Evolutionary conservation across 805 yeast species (phyloP), one percentile per base, ranked within the genome.

Genomic region (Yarrowia sp.): DNA sequence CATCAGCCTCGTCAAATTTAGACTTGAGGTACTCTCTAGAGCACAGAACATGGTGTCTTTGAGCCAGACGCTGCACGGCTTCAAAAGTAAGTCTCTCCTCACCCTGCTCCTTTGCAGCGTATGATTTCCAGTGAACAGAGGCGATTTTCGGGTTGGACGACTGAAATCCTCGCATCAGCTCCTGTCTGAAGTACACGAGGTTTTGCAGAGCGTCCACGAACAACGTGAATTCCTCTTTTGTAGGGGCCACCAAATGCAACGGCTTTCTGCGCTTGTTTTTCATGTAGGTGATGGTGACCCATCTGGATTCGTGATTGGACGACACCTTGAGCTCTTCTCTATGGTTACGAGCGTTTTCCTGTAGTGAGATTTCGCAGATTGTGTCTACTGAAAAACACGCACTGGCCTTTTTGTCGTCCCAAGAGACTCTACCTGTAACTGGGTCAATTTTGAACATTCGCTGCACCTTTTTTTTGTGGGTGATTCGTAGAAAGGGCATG

Each of bases 281-380:
- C 65, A 80, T 83, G 72, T 90, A 93, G 11, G 91, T 84, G 36
- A 93, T 83, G 0, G 96, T 87, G 0, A 90, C 81, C 99, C 99
- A 93, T 8, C 83, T 75, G 11, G 80, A 78, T 48, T 85, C 84
- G 64, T 81, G 83, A 60, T 87, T 91, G 39, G 84, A 77, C 1
- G 92, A 83, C 0, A 91, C 82, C 41, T 88, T 86, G 69, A 90
- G 84, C 74, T 92, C 96, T 72, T 92, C 97, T 67, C 97, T 77
- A 72, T 92, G 93, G 69, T 90, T 90, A 39, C 83, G 81, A 1
- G 97, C 97, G 70, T 88, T 90, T 18, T 81, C 82, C 2, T 87
- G 90, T 3, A 83, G 79, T 60, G 88, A 75, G 1, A 88, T 80
- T 64, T 83, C 84, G 66, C 83, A 83, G 57, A 90, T 87, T 65